Conservation (phyloP, 208 protist species). For the Willaertia magna region DNA sequence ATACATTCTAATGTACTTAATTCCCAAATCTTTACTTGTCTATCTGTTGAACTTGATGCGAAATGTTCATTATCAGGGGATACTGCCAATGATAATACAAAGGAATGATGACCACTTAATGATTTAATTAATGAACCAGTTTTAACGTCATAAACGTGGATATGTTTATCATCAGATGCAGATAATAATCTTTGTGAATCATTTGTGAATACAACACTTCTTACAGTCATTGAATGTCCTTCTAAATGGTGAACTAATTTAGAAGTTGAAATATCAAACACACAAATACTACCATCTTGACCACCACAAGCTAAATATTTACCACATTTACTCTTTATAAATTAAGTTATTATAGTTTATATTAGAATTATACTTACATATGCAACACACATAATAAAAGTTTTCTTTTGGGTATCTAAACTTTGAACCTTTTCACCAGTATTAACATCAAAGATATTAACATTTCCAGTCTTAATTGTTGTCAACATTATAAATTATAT, state of each 20-base stretch:
- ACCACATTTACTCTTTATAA: background rate
- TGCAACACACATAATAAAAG: background rate
- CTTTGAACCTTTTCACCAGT: background rate
- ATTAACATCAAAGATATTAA: background rate
- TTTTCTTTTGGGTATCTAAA: constrained; percentile 1
- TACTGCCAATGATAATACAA: background rate
- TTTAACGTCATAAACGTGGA: background rate
- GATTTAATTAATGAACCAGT: background rate
- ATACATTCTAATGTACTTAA: background rate
- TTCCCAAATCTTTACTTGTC: constrained; percentile 3
- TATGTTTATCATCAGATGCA: constrained; percentile 8
- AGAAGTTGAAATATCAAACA: background rate
- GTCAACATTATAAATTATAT: background rate
- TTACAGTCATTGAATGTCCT: background rate
- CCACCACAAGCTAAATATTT: background rate
- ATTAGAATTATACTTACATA: background rate
- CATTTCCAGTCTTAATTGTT: background rate
- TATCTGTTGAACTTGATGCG: background rate
- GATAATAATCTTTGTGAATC: background rate
- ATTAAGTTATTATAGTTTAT: background rate
- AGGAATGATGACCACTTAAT: background rate
- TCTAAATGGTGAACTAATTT: background rate
- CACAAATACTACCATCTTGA: background rate
- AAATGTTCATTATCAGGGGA: background rate
- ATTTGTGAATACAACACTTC: background rate